Evolutionary conservation across 2,329 filamentous ascomycete genomes (phyloP).

Genomic region (Biscogniauxia sp.): DNA sequence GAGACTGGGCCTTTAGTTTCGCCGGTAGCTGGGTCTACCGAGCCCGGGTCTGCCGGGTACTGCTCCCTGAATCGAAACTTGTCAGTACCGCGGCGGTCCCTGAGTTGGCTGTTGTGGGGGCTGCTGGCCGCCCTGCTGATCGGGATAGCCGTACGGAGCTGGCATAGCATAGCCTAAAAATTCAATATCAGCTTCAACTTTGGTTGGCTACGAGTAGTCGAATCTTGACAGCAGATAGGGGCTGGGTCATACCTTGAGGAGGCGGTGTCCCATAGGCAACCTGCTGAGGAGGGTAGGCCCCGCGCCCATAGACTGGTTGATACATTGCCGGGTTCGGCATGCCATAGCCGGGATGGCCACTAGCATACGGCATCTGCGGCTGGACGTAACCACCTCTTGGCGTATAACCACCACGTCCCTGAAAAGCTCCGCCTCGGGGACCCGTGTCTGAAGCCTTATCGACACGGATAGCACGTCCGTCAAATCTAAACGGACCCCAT

Average conservation of each 20-base stretch:
- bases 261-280: slow-evolving; percentile 42
- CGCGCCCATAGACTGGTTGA: slow-evolving; percentile 41
- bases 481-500: slow-evolving; percentile 61
- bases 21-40: background rate
- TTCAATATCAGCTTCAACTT: slow-evolving; percentile 1
- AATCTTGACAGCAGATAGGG: slow-evolving; percentile 1
- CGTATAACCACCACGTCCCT: slow-evolving; percentile 34
- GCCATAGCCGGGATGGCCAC: slow-evolving; percentile 38
- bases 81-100: slow-evolving; percentile 42
- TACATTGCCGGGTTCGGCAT: slow-evolving; percentile 39
- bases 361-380: slow-evolving; percentile 36
- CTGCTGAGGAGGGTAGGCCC: slow-evolving; percentile 38
- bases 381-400: slow-evolving; percentile 34
- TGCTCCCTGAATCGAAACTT: background rate
- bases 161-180: slow-evolving; percentile 27
- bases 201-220: slow-evolving; percentile 1
- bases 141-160: slow-evolving; percentile 44
- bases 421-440: slow-evolving; percentile 55
- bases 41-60: background rate
- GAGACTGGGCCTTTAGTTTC: background rate
- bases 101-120: slow-evolving; percentile 38
- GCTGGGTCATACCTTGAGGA: slow-evolving; percentile 39
- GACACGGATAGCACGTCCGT: slow-evolving; percentile 90
- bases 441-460: slow-evolving; percentile 89
- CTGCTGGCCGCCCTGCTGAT: slow-evolving; percentile 37